A percentile compares a stretch with the other conserved stretches of the same genome.
phyloP scores from a whole-genome alignment of 2,329 filamentous ascomycete genomes.

The Calonectria pauciramosa region DNA sequence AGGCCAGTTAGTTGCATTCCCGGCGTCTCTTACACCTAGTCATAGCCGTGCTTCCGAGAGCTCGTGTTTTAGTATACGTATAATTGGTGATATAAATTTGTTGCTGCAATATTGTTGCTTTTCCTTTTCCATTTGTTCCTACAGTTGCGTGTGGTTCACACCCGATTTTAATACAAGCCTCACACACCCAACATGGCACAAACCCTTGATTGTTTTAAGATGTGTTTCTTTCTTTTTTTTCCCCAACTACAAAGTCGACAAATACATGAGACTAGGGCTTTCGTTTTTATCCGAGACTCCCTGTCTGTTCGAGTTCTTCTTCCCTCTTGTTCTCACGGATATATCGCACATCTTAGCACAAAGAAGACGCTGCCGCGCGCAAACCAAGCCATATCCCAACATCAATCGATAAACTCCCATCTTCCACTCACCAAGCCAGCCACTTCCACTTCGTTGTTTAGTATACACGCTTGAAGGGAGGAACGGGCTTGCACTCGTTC shows the following conservation, averaged over 20 bases:
- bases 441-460: conserved; percentile 59
- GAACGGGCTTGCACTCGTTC: conserved; percentile 95
- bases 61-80: neutral
- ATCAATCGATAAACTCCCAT: conserved; percentile 41
- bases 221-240: conserved; percentile 20
- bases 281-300: conserved; percentile 20
- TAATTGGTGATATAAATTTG: neutral
- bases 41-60: neutral
- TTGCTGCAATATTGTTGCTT: neutral
- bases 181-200: neutral
- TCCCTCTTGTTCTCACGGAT: conserved; percentile 35
- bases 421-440: conserved; percentile 20
- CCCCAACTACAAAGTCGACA: conserved; percentile 27
- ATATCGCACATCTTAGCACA: conserved; percentile 47
- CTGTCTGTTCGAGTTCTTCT: conserved; percentile 11
- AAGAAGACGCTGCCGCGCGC: conserved; percentile 44
- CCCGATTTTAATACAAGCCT: neutral
- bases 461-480: conserved; percentile 95
- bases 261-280: conserved; percentile 26
- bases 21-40: neutral
- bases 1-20: neutral
- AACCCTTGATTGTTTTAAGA: neutral
- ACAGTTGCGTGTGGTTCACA: neutral
- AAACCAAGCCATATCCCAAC: conserved; percentile 45
- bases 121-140: neutral